Conservation (phyloP, 805 yeast species). For the Priceomyces carsonii region DNA sequence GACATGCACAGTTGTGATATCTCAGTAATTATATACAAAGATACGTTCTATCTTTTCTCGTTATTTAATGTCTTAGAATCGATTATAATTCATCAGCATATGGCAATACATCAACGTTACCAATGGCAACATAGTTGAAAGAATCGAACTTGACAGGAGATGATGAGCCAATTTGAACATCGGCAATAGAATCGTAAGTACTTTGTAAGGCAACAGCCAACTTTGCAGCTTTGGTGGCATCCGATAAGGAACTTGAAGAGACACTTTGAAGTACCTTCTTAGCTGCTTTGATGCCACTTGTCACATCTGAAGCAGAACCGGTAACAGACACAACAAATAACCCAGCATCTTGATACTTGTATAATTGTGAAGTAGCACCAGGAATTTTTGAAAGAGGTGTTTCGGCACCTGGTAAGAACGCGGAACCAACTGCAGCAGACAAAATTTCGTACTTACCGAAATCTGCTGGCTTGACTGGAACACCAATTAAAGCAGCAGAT, state of each 20-base stretch:
- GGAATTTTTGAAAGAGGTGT: conserved; percentile 50
- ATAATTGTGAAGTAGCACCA: conserved; percentile 54
- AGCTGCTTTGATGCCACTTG: conserved; percentile 61
- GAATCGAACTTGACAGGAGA: conserved; percentile 49
- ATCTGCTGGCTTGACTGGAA: conserved; percentile 67
- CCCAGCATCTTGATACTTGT: conserved; percentile 75
- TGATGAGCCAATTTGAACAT: conserved; percentile 32
- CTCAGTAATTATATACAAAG: conserved; percentile 6
- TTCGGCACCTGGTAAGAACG: conserved; percentile 56
- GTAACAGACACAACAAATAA: conserved; percentile 71
- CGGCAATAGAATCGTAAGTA: conserved; percentile 30
- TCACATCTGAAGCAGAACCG: conserved; percentile 59
- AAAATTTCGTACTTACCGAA: conserved; percentile 70
- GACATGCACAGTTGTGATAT: conserved; percentile 6
- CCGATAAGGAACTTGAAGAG: conserved; percentile 54
- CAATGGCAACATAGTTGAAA: conserved; percentile 86
- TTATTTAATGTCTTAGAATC: background rate
- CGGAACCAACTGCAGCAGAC: conserved; percentile 63
- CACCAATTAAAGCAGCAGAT: conserved; percentile 77
- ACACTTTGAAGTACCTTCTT: conserved; percentile 41
- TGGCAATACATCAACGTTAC: conserved; percentile 85
- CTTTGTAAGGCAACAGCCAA: conserved; percentile 45
- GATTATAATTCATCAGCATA: conserved; percentile 80
- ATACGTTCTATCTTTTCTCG: conserved; percentile 5
- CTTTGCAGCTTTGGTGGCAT: conserved; percentile 46